A percentile compares a stretch with the other conserved stretches of the same genome.
Evolutionary conservation across 2,329 filamentous ascomycete genomes (phyloP).

Genomic region (Taxawa tesnikishii): DNA sequence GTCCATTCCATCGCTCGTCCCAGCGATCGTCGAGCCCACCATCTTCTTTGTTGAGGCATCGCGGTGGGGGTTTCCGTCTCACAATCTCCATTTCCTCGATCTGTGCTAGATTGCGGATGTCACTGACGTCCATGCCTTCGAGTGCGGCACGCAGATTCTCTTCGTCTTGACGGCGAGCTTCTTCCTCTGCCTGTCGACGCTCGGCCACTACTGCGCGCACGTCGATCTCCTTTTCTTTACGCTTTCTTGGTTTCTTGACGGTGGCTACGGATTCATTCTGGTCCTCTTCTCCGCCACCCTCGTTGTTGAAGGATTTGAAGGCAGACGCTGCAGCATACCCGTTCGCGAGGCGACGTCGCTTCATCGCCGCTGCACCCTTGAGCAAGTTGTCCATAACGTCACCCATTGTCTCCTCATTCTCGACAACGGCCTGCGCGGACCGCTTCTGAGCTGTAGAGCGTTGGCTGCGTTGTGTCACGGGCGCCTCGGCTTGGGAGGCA

Average conservation of each 20-base stretch:
- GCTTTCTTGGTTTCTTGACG: constrained; percentile 28
- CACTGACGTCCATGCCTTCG: constrained; percentile 55
- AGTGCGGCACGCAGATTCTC: constrained; percentile 44
- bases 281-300: constrained; percentile 6
- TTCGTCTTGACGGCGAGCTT: constrained; percentile 49
- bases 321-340: constrained; percentile 1
- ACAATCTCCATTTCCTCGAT: constrained; percentile 65
- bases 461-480: constrained; percentile 14
- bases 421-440: constrained; percentile 9
- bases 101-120: constrained; percentile 61
- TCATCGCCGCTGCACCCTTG: constrained; percentile 65
- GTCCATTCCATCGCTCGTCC: constrained; percentile 84
- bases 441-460: constrained; percentile 15
- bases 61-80: constrained; percentile 13
- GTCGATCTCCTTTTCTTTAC: constrained; percentile 50
- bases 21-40: constrained; percentile 50
- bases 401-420: constrained; percentile 11
- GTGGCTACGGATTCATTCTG: neutral
- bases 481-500: constrained; percentile 13
- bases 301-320: neutral
- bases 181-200: constrained; percentile 40
- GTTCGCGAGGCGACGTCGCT: constrained; percentile 58
- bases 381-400: constrained; percentile 61
- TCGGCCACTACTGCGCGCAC: constrained; percentile 52
- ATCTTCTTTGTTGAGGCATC: constrained; percentile 19